Evolutionary conservation across 768 basidiomycete genomes (phyloP), one percentile per base, ranked within the genome.

Genomic region (Boletus rubescentipes): DNA sequence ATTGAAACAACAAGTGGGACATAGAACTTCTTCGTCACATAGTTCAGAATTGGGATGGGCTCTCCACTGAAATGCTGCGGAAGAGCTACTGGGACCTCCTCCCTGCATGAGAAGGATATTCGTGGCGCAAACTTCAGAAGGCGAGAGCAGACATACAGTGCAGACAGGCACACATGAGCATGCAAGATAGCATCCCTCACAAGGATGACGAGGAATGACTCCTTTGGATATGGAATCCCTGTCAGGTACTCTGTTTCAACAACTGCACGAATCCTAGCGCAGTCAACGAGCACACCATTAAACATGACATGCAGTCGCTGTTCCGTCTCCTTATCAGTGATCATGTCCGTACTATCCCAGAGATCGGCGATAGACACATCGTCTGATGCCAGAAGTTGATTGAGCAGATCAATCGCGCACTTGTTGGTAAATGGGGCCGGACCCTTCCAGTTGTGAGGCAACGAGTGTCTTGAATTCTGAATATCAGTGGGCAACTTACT

Each of bases 11-110:
- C n/a, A 8, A 57, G 46, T 1, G 55, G 42, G 10, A 18, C 55
- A 30, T 39, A 29, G 20, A 53, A 9, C 12, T 9, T 34, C 20
- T 44, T 54, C 4, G n/a, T 34, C 32, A 57, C 34, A 21, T 48
- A 55, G 3, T 41, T 41, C 31, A 57, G 38, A 32, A 57, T 49
- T 9, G 37, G 56, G 8, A 57, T 32, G 0, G 41, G 9, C 20
- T 54, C 46, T 4, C 55, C 55, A 9, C 52, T 45, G 37, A 45
- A 30, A 41, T 57, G 56, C 9, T 51, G 46, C 10, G 55, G 55
- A 38, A 57, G 41, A 16, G 39, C 41, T 18, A 54, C 55, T 0
- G 55, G 47, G 14, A 46, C n/a, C 1, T 55, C 47, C 9, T 57
- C 53, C 12, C 56, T 57, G n/a, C 8, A 47, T 16, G 30, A 29